These are phyloP conservation scores for Selaginella moellendorffii DNA, from an alignment of 75 land plant species.

Conservation along the genomic window DNA sequence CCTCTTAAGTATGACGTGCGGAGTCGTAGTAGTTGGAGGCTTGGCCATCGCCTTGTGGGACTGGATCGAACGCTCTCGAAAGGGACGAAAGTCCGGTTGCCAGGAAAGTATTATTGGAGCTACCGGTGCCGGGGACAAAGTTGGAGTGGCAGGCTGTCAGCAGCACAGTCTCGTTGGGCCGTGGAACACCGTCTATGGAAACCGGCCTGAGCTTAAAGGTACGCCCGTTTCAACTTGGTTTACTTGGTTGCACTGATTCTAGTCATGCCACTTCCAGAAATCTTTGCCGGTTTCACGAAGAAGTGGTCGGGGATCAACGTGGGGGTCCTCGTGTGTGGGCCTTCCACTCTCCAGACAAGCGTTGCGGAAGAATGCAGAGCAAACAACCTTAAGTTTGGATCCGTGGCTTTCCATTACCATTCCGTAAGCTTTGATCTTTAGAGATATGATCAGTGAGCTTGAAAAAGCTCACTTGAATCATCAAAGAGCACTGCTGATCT, in stretches of 20 bases:
- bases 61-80: background rate
- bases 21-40: constrained; percentile 18
- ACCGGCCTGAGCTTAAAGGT: constrained; percentile 67
- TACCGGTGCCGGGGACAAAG: constrained; percentile 10
- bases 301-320: constrained; percentile 4
- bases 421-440: constrained; percentile 13
- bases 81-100: background rate
- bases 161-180: constrained; percentile 24
- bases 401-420: constrained; percentile 11
- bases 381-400: constrained; percentile 2
- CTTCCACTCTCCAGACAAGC: constrained; percentile 9
- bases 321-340: constrained; percentile 12
- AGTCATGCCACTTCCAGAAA: too few relatives aligned
- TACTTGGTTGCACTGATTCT: too few relatives aligned
- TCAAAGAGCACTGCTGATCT: too few relatives aligned
- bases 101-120: background rate
- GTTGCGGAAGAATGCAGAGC: constrained; percentile 14
- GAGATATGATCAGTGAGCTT: background rate
- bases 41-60: constrained; percentile 11
- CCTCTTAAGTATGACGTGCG: constrained; percentile 13
- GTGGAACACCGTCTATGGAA: constrained; percentile 37
- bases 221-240: too few relatives aligned
- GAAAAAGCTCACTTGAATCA: background rate
- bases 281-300: background rate
- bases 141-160: too few relatives aligned